Evolutionary conservation across 768 basidiomycete genomes (phyloP).

Genomic region (Chalciporus pseudorubinellus): DNA sequence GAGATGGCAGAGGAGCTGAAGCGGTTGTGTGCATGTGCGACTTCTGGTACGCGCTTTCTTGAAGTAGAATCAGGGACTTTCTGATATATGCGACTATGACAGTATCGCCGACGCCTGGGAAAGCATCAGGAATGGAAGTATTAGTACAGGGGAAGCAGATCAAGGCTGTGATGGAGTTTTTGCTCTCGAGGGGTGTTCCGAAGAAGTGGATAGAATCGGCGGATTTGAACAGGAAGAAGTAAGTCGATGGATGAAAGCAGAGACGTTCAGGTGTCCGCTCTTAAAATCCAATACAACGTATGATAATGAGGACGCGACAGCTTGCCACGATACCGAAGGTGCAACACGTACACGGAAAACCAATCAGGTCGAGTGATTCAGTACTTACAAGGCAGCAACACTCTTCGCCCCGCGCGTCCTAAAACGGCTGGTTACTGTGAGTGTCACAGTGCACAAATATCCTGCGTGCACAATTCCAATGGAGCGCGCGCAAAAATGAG

Average conservation of each 20-base stretch:
- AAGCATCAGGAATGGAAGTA: slow-evolving; percentile 61
- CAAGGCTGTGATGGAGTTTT: slow-evolving; percentile 60
- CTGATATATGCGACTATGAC: not conserved
- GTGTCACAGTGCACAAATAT: no score
- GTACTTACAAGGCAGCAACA: no score
- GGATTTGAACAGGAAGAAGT: slow-evolving; percentile 50
- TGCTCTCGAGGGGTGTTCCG: slow-evolving; percentile 70
- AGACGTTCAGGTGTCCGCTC: no score
- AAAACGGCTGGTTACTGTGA: no score
- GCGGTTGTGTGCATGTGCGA: slow-evolving; percentile 74
- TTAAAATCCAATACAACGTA: not conserved
- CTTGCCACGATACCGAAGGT: no score
- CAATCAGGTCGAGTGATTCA: no score
- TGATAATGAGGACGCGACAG: no score
- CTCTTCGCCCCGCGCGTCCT: no score
- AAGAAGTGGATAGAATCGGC: slow-evolving; percentile 73
- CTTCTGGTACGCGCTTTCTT: slow-evolving; percentile 54
- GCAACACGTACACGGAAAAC: no score
- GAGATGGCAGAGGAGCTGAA: slow-evolving; percentile 77
- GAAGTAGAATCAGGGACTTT: not conserved
- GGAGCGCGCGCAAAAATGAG: no score
- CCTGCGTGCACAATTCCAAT: no score
- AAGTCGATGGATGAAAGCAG: not conserved
- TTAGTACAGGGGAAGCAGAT: slow-evolving; percentile 85
- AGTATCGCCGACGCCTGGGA: slow-evolving; percentile 65